phyloP scores from a whole-genome alignment of 1,139 yeast genomes.

The Kodamaea alishanica region DNA sequence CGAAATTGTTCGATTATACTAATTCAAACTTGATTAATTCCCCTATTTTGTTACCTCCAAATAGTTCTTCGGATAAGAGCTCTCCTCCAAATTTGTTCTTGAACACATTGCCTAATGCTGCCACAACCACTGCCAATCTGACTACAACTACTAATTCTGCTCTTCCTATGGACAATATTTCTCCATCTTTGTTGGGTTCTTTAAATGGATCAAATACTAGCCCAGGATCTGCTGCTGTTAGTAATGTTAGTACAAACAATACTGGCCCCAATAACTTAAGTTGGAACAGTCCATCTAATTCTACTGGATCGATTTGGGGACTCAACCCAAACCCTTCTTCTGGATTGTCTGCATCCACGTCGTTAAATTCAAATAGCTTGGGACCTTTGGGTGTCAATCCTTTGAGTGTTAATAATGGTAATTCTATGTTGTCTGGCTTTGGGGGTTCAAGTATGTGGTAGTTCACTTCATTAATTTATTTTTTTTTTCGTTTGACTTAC shows the following conservation, averaged over 20 bases:
- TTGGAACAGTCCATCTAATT: too few species aligned
- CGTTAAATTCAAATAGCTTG: slow-evolving; percentile 9
- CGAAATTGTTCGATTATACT: slow-evolving; percentile 19
- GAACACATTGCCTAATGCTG: slow-evolving; percentile 13
- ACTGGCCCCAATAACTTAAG: too few species aligned
- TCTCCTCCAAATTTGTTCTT: slow-evolving; percentile 30
- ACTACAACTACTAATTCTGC: slow-evolving; percentile 10
- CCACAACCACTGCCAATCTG: slow-evolving; percentile 14
- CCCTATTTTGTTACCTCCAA: slow-evolving; percentile 19
- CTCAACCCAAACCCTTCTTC: slow-evolving; percentile 4
- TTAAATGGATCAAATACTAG: slow-evolving; percentile 1
- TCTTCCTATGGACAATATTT: slow-evolving; percentile 6
- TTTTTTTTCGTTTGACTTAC: slow-evolving; percentile 3
- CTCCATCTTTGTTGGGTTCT: slow-evolving; percentile 4
- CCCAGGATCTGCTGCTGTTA: too few species aligned
- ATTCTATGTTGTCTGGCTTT: slow-evolving; percentile 12
- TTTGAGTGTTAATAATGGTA: slow-evolving; percentile 7
- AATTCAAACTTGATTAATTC: slow-evolving; percentile 15
- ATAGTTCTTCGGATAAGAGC: slow-evolving; percentile 13
- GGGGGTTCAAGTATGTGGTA: slow-evolving; percentile 17
- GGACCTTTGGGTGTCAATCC: slow-evolving; percentile 8
- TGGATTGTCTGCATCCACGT: slow-evolving; percentile 8
- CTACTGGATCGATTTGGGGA: too few species aligned
- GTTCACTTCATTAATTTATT: slow-evolving; percentile 3
- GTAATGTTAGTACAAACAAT: too few species aligned